Conservation (phyloP, 305 asterid species). For the Fraxinus albicans region DNA sequence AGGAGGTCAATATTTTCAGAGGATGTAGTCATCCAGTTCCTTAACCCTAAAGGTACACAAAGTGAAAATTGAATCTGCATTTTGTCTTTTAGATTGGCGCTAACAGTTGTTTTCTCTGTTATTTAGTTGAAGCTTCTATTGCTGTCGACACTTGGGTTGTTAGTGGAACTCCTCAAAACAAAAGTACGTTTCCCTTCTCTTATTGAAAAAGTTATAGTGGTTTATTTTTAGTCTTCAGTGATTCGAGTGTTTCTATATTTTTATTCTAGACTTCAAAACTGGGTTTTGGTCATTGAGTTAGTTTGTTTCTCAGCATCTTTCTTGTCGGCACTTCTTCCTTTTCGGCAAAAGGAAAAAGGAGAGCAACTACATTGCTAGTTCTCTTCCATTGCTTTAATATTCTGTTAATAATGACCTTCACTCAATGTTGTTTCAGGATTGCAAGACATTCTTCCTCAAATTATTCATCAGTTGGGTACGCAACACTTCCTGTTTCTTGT, state of each 20-base stretch:
- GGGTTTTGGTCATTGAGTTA: no score
- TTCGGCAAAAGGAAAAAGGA: not conserved
- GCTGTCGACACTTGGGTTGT: constrained; percentile 31
- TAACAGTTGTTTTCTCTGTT: not conserved
- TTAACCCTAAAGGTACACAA: constrained; percentile 67
- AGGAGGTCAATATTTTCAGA: constrained; percentile 67
- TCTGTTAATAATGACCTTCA: no score
- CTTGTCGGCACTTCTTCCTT: no score
- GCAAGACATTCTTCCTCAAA: constrained; percentile 41
- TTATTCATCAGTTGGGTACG: constrained; percentile 77
- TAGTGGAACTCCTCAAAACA: constrained; percentile 81
- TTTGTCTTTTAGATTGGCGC: not conserved
- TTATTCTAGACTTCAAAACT: no score
- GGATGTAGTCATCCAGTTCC: constrained; percentile 47
- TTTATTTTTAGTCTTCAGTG: not conserved
- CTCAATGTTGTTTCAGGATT: constrained; percentile 44
- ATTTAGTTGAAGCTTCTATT: constrained; percentile 74
- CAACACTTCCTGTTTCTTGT: not conserved
- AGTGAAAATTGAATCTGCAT: not conserved
- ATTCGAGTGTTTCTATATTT: not conserved
- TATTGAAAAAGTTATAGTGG: not conserved
- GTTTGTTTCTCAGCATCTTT: no score
- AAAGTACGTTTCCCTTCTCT: constrained; percentile 46
- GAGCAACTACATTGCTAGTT: not conserved
- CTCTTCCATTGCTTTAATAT: not conserved